A percentile compares a stretch with the other conserved stretches of the same genome.
phyloP scores from a whole-genome alignment of 1,139 yeast genomes.

The Geotrichum cucujoidarum region DNA sequence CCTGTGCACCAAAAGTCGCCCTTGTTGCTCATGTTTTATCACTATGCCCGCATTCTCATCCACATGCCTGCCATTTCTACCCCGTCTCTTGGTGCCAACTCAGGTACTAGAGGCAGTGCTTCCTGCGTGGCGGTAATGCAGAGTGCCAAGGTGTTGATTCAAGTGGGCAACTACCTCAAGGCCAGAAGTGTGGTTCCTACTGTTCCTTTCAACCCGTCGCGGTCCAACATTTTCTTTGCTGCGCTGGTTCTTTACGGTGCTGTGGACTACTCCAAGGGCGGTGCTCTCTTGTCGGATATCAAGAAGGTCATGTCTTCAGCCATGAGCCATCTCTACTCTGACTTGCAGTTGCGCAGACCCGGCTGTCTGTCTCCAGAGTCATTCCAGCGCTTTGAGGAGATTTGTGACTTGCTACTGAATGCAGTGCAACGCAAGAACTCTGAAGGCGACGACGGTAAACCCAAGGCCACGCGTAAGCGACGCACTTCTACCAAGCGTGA shows the following conservation, averaged over 20 bases:
- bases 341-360: conserved; percentile 28
- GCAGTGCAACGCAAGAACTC: conserved; percentile 3
- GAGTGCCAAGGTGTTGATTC: conserved; percentile 62
- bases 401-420: conserved; percentile 27
- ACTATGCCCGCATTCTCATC: conserved; percentile 73
- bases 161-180: conserved; percentile 50
- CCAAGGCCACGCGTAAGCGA: conserved; percentile 7
- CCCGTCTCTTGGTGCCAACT: conserved; percentile 28
- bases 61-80: conserved; percentile 70
- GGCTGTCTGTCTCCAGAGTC: conserved; percentile 27
- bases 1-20: conserved; percentile 51
- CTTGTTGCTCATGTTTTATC: conserved; percentile 60
- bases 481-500: conserved; percentile 11
- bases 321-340: conserved; percentile 28
- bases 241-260: conserved; percentile 73
- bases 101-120: conserved; percentile 44
- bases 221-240: conserved; percentile 64
- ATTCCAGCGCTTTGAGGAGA: conserved; percentile 28
- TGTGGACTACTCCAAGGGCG: conserved; percentile 77
- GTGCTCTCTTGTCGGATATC: conserved; percentile 69
- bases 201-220: conserved; percentile 64
- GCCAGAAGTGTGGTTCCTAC: conserved; percentile 45
- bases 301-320: conserved; percentile 39
- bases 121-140: conserved; percentile 70
- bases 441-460: conserved; percentile 8